Percentiles rank a stretch among this genome's conserved stretches.
phyloP scores from a whole-genome alignment of 2,329 filamentous ascomycete genomes.

The Elsinoe australis region DNA sequence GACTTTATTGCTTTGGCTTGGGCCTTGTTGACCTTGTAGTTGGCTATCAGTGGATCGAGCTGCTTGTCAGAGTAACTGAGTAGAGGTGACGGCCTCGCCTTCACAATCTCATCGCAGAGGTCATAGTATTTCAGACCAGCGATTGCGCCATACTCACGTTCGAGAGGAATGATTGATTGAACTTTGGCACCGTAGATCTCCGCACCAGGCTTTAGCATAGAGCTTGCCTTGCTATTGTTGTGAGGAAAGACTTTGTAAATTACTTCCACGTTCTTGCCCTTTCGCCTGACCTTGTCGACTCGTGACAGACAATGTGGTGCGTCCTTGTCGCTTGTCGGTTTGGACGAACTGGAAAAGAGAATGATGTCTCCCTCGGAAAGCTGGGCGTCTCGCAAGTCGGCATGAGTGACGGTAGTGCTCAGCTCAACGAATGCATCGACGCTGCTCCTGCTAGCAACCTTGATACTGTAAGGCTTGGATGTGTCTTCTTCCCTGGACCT shows the following conservation, averaged over 20 bases:
- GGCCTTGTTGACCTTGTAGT: constrained; percentile 77
- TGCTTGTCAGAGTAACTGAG: constrained; percentile 70
- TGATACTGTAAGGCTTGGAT: constrained; percentile 75
- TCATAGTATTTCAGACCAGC: constrained; percentile 93
- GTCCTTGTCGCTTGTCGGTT: constrained; percentile 57
- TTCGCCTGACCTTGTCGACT: constrained; percentile 70
- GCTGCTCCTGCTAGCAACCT: constrained; percentile 76
- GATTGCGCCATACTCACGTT: constrained; percentile 88
- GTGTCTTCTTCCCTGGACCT: constrained; percentile 81
- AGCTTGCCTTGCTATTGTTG: constrained; percentile 18
- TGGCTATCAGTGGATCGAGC: constrained; percentile 59
- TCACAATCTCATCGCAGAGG: constrained; percentile 82
- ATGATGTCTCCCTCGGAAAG: constrained; percentile 83
- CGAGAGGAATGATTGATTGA: constrained; percentile 86
- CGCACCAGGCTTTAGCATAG: constrained; percentile 56
- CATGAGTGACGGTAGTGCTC: constrained; percentile 68
- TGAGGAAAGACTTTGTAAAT: constrained; percentile 70
- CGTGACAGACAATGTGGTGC: constrained; percentile 79
- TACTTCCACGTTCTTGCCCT: constrained; percentile 74
- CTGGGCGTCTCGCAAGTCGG: constrained; percentile 61
- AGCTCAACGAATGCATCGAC: constrained; percentile 93
- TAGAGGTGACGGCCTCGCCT: constrained; percentile 82
- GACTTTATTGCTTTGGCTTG: constrained; percentile 89
- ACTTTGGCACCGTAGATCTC: constrained; percentile 72
- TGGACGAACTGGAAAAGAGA: constrained; percentile 66